Percentiles rank a stretch among this genome's conserved stretches.
Conservation (phyloP, 202 grass and related monocot genomes). For the Saccharum hybrid region DNA sequence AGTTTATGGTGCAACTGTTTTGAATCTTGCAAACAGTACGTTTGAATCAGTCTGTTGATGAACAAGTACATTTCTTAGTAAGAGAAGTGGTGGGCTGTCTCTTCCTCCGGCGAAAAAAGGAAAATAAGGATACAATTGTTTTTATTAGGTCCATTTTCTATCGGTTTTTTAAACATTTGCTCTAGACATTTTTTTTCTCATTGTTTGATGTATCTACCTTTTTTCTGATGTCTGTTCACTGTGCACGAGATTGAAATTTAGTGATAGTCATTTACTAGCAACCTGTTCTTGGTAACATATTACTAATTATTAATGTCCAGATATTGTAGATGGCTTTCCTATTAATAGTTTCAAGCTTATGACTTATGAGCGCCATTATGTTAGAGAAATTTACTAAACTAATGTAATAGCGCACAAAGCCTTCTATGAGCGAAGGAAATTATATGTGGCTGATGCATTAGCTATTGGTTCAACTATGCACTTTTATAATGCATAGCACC, state of each 20-base stretch:
- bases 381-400: conserved; percentile 1
- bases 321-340: conserved; percentile 4
- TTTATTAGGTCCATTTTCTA: neutral
- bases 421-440: neutral
- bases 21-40: neutral
- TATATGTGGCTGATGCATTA: conserved; percentile 25
- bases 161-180: neutral
- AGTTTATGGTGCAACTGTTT: neutral
- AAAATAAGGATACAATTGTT: neutral
- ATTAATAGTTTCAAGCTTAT: neutral
- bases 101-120: neutral
- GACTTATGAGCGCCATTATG: neutral
- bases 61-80: neutral
- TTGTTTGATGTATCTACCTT: neutral
- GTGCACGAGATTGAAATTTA: conserved; percentile 9
- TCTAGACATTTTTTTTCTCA: neutral
- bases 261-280: neutral
- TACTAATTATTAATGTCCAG: neutral
- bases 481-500: conserved; percentile 5
- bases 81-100: neutral
- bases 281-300: neutral
- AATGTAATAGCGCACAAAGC: neutral
- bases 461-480: conserved; percentile 17
- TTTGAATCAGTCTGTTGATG: neutral
- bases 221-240: neutral